Evolutionary conservation across 805 yeast species (phyloP).

Genomic region (Starmerella riodocensis): DNA sequence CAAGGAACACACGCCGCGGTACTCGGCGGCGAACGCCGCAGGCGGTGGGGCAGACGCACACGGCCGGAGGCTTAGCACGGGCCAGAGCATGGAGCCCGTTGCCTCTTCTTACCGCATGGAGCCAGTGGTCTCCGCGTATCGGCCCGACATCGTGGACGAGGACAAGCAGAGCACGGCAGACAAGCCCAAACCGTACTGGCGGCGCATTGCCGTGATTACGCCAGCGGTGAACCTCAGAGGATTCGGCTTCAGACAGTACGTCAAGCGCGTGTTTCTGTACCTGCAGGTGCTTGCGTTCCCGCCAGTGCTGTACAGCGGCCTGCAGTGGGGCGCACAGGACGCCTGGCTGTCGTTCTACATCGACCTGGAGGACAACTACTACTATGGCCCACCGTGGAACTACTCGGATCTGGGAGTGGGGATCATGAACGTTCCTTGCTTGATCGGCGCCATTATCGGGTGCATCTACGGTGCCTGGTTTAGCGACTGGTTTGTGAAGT

Average conservation of each 20-base stretch:
- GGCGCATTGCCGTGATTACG: constrained; percentile 31
- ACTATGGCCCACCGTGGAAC: constrained; percentile 53
- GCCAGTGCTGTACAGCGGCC: constrained; percentile 47
- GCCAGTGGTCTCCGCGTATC: background rate
- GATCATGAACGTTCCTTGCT: constrained; percentile 58
- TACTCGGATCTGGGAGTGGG: constrained; percentile 57
- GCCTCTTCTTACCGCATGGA: background rate
- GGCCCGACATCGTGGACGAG: constrained; percentile 17
- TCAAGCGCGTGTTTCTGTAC: constrained; percentile 37
- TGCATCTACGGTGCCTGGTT: constrained; percentile 37
- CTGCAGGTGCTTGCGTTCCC: constrained; percentile 32
- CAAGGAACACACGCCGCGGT: background rate
- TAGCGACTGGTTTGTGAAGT: constrained; percentile 39
- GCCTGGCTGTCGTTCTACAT: constrained; percentile 62
- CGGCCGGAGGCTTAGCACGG: too few species aligned
- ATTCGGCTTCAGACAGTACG: constrained; percentile 51
- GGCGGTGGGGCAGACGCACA: too few species aligned
- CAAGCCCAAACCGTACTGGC: constrained; percentile 31
- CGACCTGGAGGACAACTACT: constrained; percentile 57
- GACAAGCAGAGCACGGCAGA: constrained; percentile 17
- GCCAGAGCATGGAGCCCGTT: background rate
- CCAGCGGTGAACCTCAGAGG: constrained; percentile 46
- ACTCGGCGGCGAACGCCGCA: too few species aligned
- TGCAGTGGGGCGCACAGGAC: constrained; percentile 70
- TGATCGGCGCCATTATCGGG: constrained; percentile 41